Base-by-base conservation (phyloP, 129 eudicot genomes). In the Sambucus nigra region DNA sequence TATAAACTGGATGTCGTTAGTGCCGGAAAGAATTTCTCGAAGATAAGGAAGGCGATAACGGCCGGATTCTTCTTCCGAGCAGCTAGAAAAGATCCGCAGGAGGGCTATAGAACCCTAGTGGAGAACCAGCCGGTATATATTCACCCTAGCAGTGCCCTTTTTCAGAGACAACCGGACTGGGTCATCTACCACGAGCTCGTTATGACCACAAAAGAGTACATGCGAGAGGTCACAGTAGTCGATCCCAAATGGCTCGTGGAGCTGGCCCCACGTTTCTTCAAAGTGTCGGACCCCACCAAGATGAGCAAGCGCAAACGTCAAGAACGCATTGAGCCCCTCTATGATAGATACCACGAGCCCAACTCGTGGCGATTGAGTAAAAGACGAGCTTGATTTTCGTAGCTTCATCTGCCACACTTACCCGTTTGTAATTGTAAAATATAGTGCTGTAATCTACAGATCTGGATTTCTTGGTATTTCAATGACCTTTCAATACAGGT, bases 201-300 rank as follows among this genome's bases (percentile, higher is more conserved):
- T 0, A 83, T 83, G 94, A 87, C 94, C 1, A 83, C 89, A 23
- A 87, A 87, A 60, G 94, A 83, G 48, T 83, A 87, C 32, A 83
- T 87, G 94, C 82, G 96, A 2, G 94, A 87, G 69, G 94, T 80
- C n/a, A 74, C 86, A 1, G 94, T 87, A 0, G 59, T 87, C 29
- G 95, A 86, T 48, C 95, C 95, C 6, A 86, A 86, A 47, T 86
- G 95, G 96, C 86, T 83, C 2, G 86, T 80, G 15, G 89, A 87
- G 55, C 53, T 74, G 26, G 96, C 96, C 0, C 96, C 96, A 10
- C 76, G 94, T 24, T 82, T 87, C 71, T 87, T 83, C 62, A 87
- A 87, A 64, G 79, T 74, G 25, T 59, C 94, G 1, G 97, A 88
- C 69, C 91, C 94, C 10, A 88, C 87, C 2, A 83, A 83, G 57